A percentile compares a stretch with the other conserved stretches of the same genome.
Conservation (phyloP, 2,329 filamentous ascomycete genomes). For the Colletotrichum sp. region DNA sequence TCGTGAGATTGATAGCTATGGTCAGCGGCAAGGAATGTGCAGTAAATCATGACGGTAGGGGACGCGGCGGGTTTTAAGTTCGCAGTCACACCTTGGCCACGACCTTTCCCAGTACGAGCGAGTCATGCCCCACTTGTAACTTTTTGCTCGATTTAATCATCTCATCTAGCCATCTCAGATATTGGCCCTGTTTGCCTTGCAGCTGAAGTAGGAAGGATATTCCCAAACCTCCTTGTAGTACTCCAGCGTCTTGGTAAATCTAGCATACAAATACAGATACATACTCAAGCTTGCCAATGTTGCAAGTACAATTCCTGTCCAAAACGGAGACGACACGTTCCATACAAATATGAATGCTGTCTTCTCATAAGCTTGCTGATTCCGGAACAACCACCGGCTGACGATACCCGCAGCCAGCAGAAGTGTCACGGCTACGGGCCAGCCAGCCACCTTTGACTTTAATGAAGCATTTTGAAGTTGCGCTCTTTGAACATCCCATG, state of each 20-base stretch:
- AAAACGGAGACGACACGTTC: neutral
- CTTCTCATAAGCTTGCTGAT: neutral
- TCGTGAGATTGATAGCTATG: neutral
- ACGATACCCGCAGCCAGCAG: neutral
- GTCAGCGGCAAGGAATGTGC: neutral
- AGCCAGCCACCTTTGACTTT: no score
- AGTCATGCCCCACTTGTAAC: neutral
- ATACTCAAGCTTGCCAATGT: neutral
- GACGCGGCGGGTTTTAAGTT: neutral
- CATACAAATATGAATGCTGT: neutral
- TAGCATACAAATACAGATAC: neutral
- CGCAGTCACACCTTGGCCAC: neutral
- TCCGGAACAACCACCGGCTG: neutral
- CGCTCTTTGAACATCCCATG: neutral
- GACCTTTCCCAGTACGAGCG: neutral
- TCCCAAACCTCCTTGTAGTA: constrained; percentile 7
- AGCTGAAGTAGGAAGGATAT: neutral
- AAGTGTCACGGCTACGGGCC: neutral
- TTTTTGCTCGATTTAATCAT: neutral
- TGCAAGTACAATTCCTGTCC: neutral
- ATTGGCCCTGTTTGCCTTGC: neutral
- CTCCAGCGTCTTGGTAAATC: neutral
- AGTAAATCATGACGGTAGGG: neutral
- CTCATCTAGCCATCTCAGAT: neutral
- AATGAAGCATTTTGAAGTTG: neutral